Evolutionary conservation across 2,329 filamentous ascomycete genomes (phyloP), one percentile per base, ranked within the genome.

Genomic region (Xylaria sp.): DNA sequence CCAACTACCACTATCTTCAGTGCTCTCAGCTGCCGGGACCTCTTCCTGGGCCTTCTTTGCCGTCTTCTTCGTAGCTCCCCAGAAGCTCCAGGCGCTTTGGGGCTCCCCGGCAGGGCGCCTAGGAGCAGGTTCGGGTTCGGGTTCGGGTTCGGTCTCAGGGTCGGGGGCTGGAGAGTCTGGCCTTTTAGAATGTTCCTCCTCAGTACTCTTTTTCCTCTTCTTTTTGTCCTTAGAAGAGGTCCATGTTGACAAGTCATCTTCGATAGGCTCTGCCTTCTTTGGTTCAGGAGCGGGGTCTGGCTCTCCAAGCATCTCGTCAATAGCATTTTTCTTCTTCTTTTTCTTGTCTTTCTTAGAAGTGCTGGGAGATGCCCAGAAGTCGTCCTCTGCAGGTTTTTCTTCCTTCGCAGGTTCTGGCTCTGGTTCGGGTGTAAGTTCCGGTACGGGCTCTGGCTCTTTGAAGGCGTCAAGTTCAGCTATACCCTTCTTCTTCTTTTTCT

Each of bases 31-130:
- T 38, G 50, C 17, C 34, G 45, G 37, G 13, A 48, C 24, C 20
- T 61, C 52, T 16, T 64, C 60, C 42, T 50, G 56, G 2, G 38
- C 13, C 44, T 71, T 70, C 63, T 73, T 74, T 2, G 51, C 74
- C 8, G 52, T 66, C 57, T 83, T 83, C 64, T 83, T 83, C 9
- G 76, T 73, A 47, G 78, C 82, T 26, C 78, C 80, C 76, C 83
- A 85, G 44, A 79, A 78, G 54, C 74, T 78, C 67, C 83, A 83
- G 60, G 83, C 82, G 52, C 80, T 80, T 49, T 51, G 50, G 20
- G 50, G 40, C 24, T 82, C 79, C 39, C 75, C 74, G 13, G 67
- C 71, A 34, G 71, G 65, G 45, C 71, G 59, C 44, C 70, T 68
- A 13, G 66, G 61, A 56, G 70, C 53, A 38, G 56, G 54, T 34